Base-by-base conservation (phyloP, 139 green algal species). In the Chloropicon primus region DNA sequence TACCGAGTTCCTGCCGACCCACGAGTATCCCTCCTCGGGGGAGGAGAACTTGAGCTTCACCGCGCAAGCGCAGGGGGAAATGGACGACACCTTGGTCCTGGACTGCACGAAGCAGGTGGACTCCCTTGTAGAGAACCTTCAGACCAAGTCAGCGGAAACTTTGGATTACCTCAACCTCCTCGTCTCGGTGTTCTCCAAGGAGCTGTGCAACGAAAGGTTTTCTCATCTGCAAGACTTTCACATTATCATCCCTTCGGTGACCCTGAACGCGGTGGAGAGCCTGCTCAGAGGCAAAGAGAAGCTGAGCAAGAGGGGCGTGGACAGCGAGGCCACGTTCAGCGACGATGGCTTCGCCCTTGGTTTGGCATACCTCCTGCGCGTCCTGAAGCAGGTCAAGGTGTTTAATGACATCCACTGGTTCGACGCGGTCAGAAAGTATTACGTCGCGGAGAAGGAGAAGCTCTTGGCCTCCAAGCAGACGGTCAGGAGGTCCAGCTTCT, bases 291-390 rank as follows among this genome's bases (percentile, higher is more conserved):
- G 72, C 22, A 2, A 75, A 29, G 71, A 82, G 26, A 1, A 27
- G 25, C 54, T 80, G 21, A 1, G 22, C 27, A 82, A 82, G 25
- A 27, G 21, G 21, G 28, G 75, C 23, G 28, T 62, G 41, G 41
- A 62, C 41, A 79, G 22, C 28, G 21, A 79, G 21, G 28, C 41
- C 2, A 25, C 24, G 21, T 71, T 81, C 72, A 73, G 54, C 26
- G 80, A 84, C 54, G 80, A 84, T 73, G 80, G 80, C 1, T 84
- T 84, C 71, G 76, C 80, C 21, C 73, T 84, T 17, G 80, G 80
- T 0, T 53, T 84, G 1, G 80, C 62, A 25, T 84, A 84, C 72
- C 25, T 84, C 2, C 25, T 84, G 1, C 27, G 28, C 23, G 80
- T 84, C 1, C 25, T 81, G n/a, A 29, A 79, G n/a, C 26, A n/a